These are phyloP conservation scores for Colletotrichum orchidophilum DNA, from an alignment of 2,329 filamentous ascomycete genomes.

Conservation along the genomic window DNA sequence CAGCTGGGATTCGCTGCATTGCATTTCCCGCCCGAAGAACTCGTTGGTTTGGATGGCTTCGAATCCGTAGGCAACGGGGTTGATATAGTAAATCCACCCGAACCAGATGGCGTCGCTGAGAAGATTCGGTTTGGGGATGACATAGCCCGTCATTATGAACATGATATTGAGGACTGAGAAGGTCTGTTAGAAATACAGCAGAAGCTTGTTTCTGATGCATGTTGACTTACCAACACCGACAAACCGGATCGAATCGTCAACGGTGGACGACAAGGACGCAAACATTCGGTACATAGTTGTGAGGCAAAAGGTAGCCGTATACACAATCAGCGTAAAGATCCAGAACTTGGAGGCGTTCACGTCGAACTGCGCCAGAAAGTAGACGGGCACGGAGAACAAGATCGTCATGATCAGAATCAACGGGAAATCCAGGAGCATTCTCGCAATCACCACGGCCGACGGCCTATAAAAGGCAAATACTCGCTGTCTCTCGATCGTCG, in stretches of 20 bases:
- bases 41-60: slow-evolving; percentile 68
- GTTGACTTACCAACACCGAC: slow-evolving; percentile 26
- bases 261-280: slow-evolving; percentile 65
- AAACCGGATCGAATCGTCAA: slow-evolving; percentile 69
- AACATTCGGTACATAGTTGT: slow-evolving; percentile 45
- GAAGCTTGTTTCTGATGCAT: too few relatives aligned
- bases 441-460: slow-evolving; percentile 27
- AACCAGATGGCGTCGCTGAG: slow-evolving; percentile 73
- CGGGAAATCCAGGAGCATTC: slow-evolving; percentile 21
- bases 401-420: slow-evolving; percentile 28
- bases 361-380: slow-evolving; percentile 30
- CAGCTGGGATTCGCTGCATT: slow-evolving; percentile 54
- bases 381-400: slow-evolving; percentile 22
- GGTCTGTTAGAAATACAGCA: not conserved
- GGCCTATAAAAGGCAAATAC: slow-evolving; percentile 32
- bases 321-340: slow-evolving; percentile 29
- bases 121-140: slow-evolving; percentile 66
- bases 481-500: slow-evolving; percentile 27
- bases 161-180: slow-evolving; percentile 62
- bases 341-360: slow-evolving; percentile 31
- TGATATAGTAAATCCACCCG: slow-evolving; percentile 72
- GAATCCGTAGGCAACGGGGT: slow-evolving; percentile 72
- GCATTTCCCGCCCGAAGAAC: slow-evolving; percentile 62
- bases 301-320: slow-evolving; percentile 27
- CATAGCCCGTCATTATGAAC: slow-evolving; percentile 74